phyloP scores from a whole-genome alignment of 306 rosid genomes.

The Quercus aquifolioides region DNA sequence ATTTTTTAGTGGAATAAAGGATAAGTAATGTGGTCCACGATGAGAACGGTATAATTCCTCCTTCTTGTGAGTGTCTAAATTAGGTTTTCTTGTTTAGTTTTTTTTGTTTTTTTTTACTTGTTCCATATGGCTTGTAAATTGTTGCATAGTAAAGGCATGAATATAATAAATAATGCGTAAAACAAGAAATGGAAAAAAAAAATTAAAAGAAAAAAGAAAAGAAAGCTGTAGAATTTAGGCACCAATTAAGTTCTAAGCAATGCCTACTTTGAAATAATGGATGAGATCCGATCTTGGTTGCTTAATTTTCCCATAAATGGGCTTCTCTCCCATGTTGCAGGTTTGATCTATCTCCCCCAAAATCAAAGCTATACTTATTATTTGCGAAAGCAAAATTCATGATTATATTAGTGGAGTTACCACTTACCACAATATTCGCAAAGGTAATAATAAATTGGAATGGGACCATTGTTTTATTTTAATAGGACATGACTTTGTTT shows the following conservation, averaged over 20 bases:
- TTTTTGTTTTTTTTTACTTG: no score
- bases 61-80: slow-evolving; percentile 12
- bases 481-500: no score
- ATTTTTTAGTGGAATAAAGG: no score
- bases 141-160: neutral
- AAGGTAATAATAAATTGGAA: no score
- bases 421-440: no score
- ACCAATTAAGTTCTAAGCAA: neutral
- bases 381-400: no score
- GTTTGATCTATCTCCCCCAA: neutral
- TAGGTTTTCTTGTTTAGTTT: neutral
- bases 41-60: fast-evolving
- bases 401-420: no score
- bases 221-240: neutral
- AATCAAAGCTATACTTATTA: no score
- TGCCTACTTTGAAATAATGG: neutral
- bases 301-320: neutral
- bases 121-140: neutral
- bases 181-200: neutral
- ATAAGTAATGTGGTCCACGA: no score
- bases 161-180: neutral
- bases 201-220: neutral
- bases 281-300: neutral
- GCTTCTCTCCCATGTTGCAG: neutral
- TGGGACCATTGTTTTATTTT: no score